Evolutionary conservation across 1,284 basidiomycete genomes (phyloP).

Genomic region (Wolfiporia cocos): DNA sequence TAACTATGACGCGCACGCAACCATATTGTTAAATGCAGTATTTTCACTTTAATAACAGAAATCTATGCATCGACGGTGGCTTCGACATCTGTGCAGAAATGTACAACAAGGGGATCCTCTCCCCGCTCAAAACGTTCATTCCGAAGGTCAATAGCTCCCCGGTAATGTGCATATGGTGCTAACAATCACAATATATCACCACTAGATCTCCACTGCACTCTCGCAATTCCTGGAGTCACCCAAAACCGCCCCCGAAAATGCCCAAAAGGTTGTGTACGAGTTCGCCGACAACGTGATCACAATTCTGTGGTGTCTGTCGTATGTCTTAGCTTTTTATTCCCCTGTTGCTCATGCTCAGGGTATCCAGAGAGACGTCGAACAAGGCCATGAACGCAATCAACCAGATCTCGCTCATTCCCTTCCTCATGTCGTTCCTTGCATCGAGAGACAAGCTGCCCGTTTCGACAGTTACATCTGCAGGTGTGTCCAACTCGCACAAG

Average conservation of each 20-base stretch:
- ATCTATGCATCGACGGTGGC: conserved; percentile 90
- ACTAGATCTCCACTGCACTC: conserved; percentile 71
- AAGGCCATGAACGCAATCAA: conserved; percentile 88
- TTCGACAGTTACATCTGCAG: conserved; percentile 71
- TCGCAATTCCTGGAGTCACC: conserved; percentile 61
- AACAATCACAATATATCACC: background rate
- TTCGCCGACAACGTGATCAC: conserved; percentile 90
- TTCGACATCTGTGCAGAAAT: conserved; percentile 93
- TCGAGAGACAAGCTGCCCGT: conserved; percentile 62
- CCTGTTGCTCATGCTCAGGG: conserved; percentile 23
- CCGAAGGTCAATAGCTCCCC: conserved; percentile 50
- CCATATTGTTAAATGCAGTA: no score
- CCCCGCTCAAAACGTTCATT: conserved; percentile 66
- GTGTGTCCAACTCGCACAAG: conserved; percentile 31
- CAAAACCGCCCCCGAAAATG: conserved; percentile 56
- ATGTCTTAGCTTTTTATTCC: conserved; percentile 27
- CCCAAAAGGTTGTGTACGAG: conserved; percentile 74
- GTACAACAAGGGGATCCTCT: conserved; percentile 91
- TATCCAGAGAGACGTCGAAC: conserved; percentile 80
- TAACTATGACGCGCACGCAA: no score
- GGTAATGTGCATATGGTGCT: background rate
- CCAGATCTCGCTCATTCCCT: conserved; percentile 65
- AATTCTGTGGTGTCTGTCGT: conserved; percentile 91
- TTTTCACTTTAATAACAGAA: no score
- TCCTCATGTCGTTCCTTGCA: conserved; percentile 80